Base-by-base conservation (phyloP, 2,329 filamentous ascomycete genomes). In the Claviceps capensis region DNA sequence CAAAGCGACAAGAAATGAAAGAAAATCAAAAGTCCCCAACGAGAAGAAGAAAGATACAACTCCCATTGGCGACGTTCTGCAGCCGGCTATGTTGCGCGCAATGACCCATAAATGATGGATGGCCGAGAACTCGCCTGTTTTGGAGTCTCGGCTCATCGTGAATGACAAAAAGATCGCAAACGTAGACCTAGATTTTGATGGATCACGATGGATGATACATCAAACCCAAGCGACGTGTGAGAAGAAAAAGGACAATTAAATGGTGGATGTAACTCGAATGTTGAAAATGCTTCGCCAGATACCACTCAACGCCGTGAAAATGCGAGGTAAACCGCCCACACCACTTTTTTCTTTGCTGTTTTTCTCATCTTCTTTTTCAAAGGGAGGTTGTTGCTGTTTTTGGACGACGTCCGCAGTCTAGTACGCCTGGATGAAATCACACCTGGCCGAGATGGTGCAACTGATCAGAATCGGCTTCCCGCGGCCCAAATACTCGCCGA, bases 401-500 rank as follows among this genome's bases (percentile, higher is more conserved):
- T 22, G 16, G 43, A 45, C 23, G 11, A 45, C 23, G 11, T 34
- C 30, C 30, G 30, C 30, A 34, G 9, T 34, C 30, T 9, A 3
- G 30, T 34, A 34, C 30, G 30, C 3, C 30, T 4, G 11, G 11
- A 11, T 22, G 30, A 34, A 34, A 34, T 34, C 30, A 4, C 9
- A 34, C 30, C 30, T 34, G 30, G 9, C 9, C 30, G 30, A 34
- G 30, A 34, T 34, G 9, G 30, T 34, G 30, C 9, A 34, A 34
- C 9, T 34, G 9, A 34, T 67, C 69, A 83, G 61, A 83, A 78
- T 58, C 78, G 75, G 65, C 76, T 82, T 57, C 85, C 79, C 36
- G 82, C 81, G 50, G 85, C 83, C 73, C 86, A 85, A 58, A 90
- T 89, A 68, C 85, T 89, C 5, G 87, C 85, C 11, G 88, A 81